Conservation (phyloP, 495 filamentous ascomycete species). For the Penicillium bovifimosum region DNA sequence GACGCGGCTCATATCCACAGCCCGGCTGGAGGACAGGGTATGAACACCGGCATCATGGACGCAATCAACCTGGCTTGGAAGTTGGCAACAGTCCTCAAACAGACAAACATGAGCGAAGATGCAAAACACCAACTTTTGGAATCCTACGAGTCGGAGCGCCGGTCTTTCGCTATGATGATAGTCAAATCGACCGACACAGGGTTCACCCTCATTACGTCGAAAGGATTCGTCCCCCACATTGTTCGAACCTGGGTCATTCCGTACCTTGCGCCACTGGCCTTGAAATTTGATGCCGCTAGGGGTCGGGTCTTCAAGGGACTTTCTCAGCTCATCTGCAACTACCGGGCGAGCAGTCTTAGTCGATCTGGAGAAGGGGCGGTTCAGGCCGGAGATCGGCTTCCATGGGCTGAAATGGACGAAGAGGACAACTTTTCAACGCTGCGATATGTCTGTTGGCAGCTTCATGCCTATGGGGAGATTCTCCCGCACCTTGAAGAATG, state of each 20-base stretch:
- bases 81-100: slow-evolving; percentile 40
- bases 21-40: slow-evolving; percentile 53
- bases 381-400: slow-evolving; percentile 32
- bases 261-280: slow-evolving; percentile 21
- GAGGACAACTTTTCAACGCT: slow-evolving; percentile 31
- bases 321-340: slow-evolving; percentile 32
- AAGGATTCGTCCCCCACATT: slow-evolving; percentile 21
- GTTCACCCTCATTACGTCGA: slow-evolving; percentile 21
- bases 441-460: slow-evolving; percentile 27
- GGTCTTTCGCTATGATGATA: slow-evolving; percentile 27
- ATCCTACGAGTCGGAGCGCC: slow-evolving; percentile 49
- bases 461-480: slow-evolving; percentile 30
- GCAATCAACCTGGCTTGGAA: slow-evolving; percentile 57
- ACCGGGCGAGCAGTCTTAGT: slow-evolving; percentile 23
- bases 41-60: slow-evolving; percentile 58
- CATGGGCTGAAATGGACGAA: slow-evolving; percentile 26
- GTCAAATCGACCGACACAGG: slow-evolving; percentile 29
- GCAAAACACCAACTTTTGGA: slow-evolving; percentile 40
- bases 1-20: slow-evolving; percentile 55
- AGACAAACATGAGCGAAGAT: slow-evolving; percentile 20
- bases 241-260: slow-evolving; percentile 31
- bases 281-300: slow-evolving; percentile 14
- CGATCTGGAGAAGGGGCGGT: slow-evolving; percentile 12
- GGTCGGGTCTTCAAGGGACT: slow-evolving; percentile 20
- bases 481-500: slow-evolving; percentile 20